Evolutionary conservation across 345 rosid genomes (phyloP).

Genomic region (Anacardium occidentale): DNA sequence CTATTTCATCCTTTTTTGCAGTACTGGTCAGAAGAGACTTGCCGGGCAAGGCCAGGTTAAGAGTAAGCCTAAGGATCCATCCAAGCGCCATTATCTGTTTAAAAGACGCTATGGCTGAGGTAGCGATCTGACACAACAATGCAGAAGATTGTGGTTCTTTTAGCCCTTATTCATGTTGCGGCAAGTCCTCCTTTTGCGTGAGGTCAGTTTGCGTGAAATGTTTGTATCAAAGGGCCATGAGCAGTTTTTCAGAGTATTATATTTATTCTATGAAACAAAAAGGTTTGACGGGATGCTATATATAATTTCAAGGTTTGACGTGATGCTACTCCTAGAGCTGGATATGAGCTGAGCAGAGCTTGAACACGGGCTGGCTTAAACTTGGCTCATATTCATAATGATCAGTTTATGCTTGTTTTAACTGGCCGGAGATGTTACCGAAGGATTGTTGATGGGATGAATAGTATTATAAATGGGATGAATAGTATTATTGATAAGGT

Average conservation of each 20-base stretch:
- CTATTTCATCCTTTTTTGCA: conserved; percentile 19
- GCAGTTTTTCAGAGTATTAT: background rate
- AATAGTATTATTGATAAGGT: too few species aligned
- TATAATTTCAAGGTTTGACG: too few species aligned
- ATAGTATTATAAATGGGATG: too few species aligned
- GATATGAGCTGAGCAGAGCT: too few species aligned
- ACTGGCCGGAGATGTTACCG: too few species aligned
- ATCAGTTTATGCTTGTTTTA: too few species aligned
- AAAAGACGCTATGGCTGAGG: conserved; percentile 28
- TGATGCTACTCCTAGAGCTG: too few species aligned
- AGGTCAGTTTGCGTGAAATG: background rate
- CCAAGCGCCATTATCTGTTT: conserved; percentile 73
- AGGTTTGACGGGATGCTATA: too few species aligned
- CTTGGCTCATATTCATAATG: too few species aligned
- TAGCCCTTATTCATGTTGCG: background rate
- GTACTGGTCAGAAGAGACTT: conserved; percentile 47
- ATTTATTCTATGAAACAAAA: background rate
- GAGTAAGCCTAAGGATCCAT: conserved; percentile 75
- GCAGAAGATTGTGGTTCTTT: background rate
- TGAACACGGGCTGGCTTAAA: too few species aligned
- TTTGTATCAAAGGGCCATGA: background rate
- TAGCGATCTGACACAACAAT: too few species aligned
- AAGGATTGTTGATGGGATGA: too few species aligned
- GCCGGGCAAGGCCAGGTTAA: conserved; percentile 45
- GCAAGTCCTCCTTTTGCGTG: background rate